phyloP scores from a whole-genome alignment of 1,284 basidiomycete genomes.

The Microbotryomycetes sp. region DNA sequence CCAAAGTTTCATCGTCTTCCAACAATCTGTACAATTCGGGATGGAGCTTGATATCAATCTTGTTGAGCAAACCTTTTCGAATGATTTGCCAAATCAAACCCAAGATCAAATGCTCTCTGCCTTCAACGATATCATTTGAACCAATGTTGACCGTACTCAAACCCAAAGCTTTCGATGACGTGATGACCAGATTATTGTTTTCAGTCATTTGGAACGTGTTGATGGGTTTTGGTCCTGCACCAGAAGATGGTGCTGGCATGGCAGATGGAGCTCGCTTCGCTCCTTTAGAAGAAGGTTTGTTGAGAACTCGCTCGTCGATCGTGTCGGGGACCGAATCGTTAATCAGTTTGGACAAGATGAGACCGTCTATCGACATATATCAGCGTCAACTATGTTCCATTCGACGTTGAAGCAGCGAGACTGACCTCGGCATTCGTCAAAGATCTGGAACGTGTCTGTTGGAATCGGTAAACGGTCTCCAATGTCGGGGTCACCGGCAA shows the following conservation, averaged over 20 bases:
- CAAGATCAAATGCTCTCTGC: conserved; percentile 93
- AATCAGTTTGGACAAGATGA: conserved; percentile 96
- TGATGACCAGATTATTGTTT: conserved; percentile 99
- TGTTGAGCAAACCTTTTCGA: conserved; percentile 80
- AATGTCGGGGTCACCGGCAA: conserved; percentile 84
- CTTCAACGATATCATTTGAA: conserved; percentile 83
- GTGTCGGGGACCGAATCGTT: conserved; percentile 99
- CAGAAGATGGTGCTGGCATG: conserved; percentile 14
- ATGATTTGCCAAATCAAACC: conserved; percentile 99
- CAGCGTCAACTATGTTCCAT: background rate
- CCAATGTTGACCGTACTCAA: conserved; percentile 99
- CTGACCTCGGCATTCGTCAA: conserved; percentile 78
- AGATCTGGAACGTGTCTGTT: conserved; percentile 97
- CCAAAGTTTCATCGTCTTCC: conserved; percentile 93
- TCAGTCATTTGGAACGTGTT: conserved; percentile 98
- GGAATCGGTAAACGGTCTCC: conserved; percentile 81
- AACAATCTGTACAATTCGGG: conserved; percentile 92
- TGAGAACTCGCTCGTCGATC: conserved; percentile 95
- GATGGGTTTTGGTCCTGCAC: conserved; percentile 49
- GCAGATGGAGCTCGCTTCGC: conserved; percentile 27
- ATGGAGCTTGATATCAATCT: conserved; percentile 97
- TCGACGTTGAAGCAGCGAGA: background rate
- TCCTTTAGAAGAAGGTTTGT: conserved; percentile 68
- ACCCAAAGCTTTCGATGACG: conserved; percentile 94
- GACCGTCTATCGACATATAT: conserved; percentile 56